Evolutionary conservation across 352 stramenopile species (phyloP).

Genomic region (Pythium rhizo-oryzae): DNA sequence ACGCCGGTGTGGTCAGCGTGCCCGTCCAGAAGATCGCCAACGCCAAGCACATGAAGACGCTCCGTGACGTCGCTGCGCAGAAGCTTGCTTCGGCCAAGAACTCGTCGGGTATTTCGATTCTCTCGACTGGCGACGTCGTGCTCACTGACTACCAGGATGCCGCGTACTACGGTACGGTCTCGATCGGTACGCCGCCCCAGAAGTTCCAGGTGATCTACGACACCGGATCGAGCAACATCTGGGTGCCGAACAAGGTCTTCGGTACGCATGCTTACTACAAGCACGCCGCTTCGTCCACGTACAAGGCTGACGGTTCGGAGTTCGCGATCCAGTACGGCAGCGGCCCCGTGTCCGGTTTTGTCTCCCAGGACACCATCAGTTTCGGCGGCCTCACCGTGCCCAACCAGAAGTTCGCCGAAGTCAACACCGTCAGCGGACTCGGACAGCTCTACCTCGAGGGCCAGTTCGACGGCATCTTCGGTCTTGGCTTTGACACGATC

Average conservation of each 20-base stretch:
- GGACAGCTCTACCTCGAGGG: constrained; percentile 93
- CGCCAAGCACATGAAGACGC: constrained; percentile 37
- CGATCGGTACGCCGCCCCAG: constrained; percentile 90
- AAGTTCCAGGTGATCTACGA: constrained; percentile 96
- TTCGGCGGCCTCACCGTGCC: constrained; percentile 62
- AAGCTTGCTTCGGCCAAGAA: constrained; percentile 23
- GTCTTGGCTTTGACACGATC: constrained; percentile 95
- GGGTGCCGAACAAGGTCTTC: constrained; percentile 88
- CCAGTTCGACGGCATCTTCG: constrained; percentile 98
- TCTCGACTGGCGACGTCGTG: constrained; percentile 45
- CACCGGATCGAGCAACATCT: constrained; percentile 96
- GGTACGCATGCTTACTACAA: constrained; percentile 86
- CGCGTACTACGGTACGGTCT: constrained; percentile 94
- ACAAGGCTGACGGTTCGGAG: constrained; percentile 84
- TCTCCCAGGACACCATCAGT: constrained; percentile 89
- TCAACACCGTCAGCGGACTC: constrained; percentile 95
- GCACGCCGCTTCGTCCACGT: constrained; percentile 79
- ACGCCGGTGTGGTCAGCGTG: constrained; percentile 52
- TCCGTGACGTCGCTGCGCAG: constrained; percentile 20
- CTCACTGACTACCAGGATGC: constrained; percentile 92
- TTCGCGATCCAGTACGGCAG: constrained; percentile 97
- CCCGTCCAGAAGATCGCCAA: constrained; percentile 64
- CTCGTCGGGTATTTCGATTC: background rate
- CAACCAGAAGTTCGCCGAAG: constrained; percentile 94
- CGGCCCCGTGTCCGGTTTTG: constrained; percentile 90